Evolutionary conservation across 2,329 filamentous ascomycete genomes (phyloP), one percentile per base, ranked within the genome.

Genomic region (Paraconiothyrium sp.): DNA sequence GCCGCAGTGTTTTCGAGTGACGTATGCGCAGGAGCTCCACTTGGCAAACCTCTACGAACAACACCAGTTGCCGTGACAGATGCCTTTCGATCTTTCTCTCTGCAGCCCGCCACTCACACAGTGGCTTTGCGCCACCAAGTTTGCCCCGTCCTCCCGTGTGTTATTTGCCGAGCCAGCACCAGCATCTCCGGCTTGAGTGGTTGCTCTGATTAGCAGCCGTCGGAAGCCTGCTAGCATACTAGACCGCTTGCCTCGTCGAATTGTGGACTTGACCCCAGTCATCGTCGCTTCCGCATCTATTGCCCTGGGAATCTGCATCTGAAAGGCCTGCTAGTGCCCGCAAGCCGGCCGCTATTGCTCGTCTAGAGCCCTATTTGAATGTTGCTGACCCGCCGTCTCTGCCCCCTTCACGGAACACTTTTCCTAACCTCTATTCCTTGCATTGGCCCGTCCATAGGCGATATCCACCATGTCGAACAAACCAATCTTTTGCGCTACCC

Each of bases 401-500:
- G 59, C 65, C 41, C 48, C 49, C 20, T 14, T 35, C 13, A 56
- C 47, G 32, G 61, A 66, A 70, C 66, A 67, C 70, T 75, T 67
- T 69, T 66, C 48, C 58, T 54, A 59, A 51, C 37, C 55, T 50
- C 20, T 64, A 63, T 59, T 51, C 11, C 51, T 60, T 37, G 55
- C n/a, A 48, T 63, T 61, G 58, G 39, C 49, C 24, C 58, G 39
- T 60, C 27, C 49, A 14, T 60, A 63, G 57, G 56, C n/a, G 27
- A 62, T 30, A 60, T 30, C 46, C 59, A 74, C 24, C 13, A 94
- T 93, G 91, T 89, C 90, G 70, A 85, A 82, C 78, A 95, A 89
- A 76, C 91, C 92, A 43, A 92, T 98, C 78, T 98, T 98, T 78
- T 89, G 95, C 74, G 93, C 90, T 60, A 98, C 95, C 72, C 94